These are phyloP conservation scores for Tagetes patula DNA, from an alignment of 129 eudicot genomes.

Conservation along the genomic window DNA sequence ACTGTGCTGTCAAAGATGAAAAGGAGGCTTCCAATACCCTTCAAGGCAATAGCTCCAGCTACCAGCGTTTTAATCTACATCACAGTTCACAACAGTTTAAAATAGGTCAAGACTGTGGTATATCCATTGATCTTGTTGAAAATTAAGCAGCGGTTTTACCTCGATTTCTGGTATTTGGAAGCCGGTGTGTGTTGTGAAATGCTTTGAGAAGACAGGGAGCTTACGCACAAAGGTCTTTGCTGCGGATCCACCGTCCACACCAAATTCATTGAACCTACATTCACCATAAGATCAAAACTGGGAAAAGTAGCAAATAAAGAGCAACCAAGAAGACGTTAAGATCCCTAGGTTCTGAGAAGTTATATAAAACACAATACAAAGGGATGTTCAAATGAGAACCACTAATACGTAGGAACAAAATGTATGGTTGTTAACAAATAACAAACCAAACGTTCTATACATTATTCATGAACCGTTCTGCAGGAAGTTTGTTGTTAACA, in stretches of 20 bases:
- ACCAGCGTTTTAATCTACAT: constrained; percentile 61
- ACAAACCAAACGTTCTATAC: too few relatives aligned
- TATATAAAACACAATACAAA: neutral
- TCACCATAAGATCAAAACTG: neutral
- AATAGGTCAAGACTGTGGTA: neutral
- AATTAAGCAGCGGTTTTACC: constrained; percentile 26
- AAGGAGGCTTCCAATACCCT: constrained; percentile 70
- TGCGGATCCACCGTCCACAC: constrained; percentile 74
- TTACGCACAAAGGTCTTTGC: constrained; percentile 62
- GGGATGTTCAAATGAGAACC: neutral
- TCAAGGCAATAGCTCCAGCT: constrained; percentile 61
- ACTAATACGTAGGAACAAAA: too few relatives aligned
- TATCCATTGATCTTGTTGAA: neutral
- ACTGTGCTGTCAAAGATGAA: constrained; percentile 65
- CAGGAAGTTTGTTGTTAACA: too few relatives aligned
- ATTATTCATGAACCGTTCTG: too few relatives aligned
- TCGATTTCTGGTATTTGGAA: constrained; percentile 58
- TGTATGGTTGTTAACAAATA: too few relatives aligned
- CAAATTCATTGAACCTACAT: constrained; percentile 62
- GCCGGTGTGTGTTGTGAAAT: constrained; percentile 60
- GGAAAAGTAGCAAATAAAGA: neutral
- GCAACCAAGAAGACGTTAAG: too few relatives aligned
- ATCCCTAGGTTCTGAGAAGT: neutral
- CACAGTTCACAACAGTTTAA: neutral
- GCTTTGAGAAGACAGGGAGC: constrained; percentile 55